These are phyloP conservation scores for Entomortierella lignicola DNA, from an alignment of 192 early-diverging fungal species.

Conservation along the genomic window DNA sequence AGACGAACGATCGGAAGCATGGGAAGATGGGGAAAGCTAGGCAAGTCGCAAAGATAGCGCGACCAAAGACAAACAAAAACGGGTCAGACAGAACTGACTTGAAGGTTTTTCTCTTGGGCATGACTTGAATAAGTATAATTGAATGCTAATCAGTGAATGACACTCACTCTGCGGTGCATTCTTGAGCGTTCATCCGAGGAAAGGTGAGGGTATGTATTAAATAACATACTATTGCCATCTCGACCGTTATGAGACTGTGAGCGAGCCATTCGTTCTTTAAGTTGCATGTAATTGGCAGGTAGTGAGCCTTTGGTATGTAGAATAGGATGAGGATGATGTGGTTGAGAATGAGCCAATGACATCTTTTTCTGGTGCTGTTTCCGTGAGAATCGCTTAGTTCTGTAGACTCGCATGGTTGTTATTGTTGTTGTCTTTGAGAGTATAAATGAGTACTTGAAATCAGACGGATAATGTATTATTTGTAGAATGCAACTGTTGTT, in stretches of 20 bases:
- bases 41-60: background rate
- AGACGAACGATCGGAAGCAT: background rate
- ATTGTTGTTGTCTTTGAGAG: background rate
- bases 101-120: background rate
- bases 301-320: background rate
- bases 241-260: background rate
- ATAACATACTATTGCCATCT: background rate
- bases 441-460: no score
- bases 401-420: background rate
- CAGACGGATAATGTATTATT: no score
- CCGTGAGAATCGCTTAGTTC: background rate
- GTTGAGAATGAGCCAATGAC: background rate
- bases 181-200: background rate
- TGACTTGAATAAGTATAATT: background rate
- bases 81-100: background rate
- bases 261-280: conserved; percentile 34
- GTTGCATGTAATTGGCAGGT: conserved; percentile 9
- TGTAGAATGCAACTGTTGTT: no score
- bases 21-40: background rate
- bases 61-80: background rate
- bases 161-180: conserved; percentile 9
- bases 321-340: background rate
- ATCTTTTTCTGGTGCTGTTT: background rate
- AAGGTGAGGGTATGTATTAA: background rate
- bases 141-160: background rate